Base-by-base conservation (phyloP, 805 yeast species). In the Myxozyma kluyveri region DNA sequence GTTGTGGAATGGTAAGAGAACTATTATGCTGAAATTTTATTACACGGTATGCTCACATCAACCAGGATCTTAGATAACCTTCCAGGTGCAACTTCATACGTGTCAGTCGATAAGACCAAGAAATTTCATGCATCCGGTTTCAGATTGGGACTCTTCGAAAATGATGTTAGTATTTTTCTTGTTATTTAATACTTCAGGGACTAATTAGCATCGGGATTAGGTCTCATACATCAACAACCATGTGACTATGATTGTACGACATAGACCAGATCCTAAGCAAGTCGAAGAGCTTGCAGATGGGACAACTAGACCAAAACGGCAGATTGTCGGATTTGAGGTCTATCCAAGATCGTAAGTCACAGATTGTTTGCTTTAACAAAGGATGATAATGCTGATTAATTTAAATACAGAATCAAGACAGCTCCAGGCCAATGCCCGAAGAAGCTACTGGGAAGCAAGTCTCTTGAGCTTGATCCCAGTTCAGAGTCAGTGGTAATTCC, bases 1-100 rank as follows among this genome's bases (percentile, higher is more conserved):
- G 83, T 83, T 47, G 89, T 79, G 12, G 90, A 88, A 63, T 88
- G 96, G 96, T 55, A 26, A 22, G 58, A 33, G 1, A 7, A 9
- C 3, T 9, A 22, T 4, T n/a, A 18, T 22, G n/a, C n/a, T n/a
- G n/a, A n/a, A n/a, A n/a, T n/a, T n/a, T n/a, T n/a, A n/a, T n/a
- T n/a, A n/a, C 18, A 17, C 37, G n/a, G 2, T 22, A 18, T 35
- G 36, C 44, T 46, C 14, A 40, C 38, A 17, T 19, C 1, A 26
- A 21, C 3, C 21, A 54, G 59, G 59, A 68, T 79, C 23, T 72
- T 88, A 14, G 96, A 89, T 69, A 86, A 83, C 21, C 70, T 88
- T 31, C 96, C 96, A 0, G 95, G 93, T 5, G 91, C 96, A 1
- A 88, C 96, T 0, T 84, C 95, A 0, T 85, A 83, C 59, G 78